Percentiles rank a stretch among this genome's conserved stretches.
These are phyloP conservation scores for Biscogniauxia marginata DNA, from an alignment of 2,329 filamentous ascomycete genomes.

Conservation along the genomic window DNA sequence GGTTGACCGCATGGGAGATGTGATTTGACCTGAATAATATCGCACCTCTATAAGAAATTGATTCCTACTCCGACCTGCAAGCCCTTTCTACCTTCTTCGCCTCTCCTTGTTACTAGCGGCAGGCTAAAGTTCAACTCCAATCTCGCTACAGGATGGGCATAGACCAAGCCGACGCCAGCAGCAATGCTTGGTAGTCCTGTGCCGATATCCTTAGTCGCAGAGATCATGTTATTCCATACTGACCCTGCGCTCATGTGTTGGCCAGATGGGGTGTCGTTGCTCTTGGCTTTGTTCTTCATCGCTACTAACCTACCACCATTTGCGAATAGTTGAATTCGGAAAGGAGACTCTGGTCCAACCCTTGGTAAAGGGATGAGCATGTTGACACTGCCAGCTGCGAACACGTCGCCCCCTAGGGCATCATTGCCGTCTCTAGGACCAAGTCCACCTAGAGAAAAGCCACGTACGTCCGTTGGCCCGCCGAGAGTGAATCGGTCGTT, in stretches of 20 bases:
- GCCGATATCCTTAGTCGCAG: slow-evolving; percentile 67
- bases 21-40: neutral
- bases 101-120: slow-evolving; percentile 75
- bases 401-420: slow-evolving; percentile 87
- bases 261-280: slow-evolving; percentile 34
- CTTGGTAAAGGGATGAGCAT: slow-evolving; percentile 82
- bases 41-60: slow-evolving; percentile 73
- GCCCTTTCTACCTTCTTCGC: slow-evolving; percentile 87
- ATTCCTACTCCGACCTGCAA: slow-evolving; percentile 95
- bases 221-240: slow-evolving; percentile 53
- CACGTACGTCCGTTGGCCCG: slow-evolving; percentile 90
- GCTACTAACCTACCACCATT: slow-evolving; percentile 86
- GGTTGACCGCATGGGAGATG: neutral
- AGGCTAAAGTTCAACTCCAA: slow-evolving; percentile 97
- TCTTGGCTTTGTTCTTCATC: slow-evolving; percentile 59
- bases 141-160: slow-evolving; percentile 87
- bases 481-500: slow-evolving; percentile 96
- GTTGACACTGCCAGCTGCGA: slow-evolving; percentile 84
- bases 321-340: slow-evolving; percentile 86
- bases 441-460: slow-evolving; percentile 85
- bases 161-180: slow-evolving; percentile 86
- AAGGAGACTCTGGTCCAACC: slow-evolving; percentile 76
- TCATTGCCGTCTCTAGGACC: slow-evolving; percentile 85
- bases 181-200: slow-evolving; percentile 80
- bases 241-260: slow-evolving; percentile 39